phyloP scores from a whole-genome alignment of 73 alveolate species.

The Uronychia binucleata region DNA sequence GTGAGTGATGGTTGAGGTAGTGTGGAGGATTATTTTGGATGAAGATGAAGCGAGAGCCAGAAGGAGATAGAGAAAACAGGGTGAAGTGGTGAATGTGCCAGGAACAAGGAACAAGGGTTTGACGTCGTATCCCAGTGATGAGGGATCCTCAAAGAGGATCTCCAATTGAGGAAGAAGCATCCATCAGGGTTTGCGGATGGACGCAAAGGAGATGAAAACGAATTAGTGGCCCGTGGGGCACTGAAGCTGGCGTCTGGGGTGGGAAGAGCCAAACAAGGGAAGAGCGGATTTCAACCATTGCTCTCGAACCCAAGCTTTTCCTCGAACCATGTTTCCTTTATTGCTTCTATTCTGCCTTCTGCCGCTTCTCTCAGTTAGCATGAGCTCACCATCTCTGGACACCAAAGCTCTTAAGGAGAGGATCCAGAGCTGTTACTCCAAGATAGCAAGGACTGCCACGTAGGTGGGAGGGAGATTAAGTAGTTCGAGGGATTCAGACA shows the following conservation, averaged over 20 bases:
- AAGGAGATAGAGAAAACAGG: too few species aligned
- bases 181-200: background rate
- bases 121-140: background rate
- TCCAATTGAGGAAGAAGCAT: background rate
- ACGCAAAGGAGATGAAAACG: background rate
- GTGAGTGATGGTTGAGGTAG: slow-evolving; percentile 3
- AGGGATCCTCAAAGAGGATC: background rate
- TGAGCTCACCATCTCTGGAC: background rate
- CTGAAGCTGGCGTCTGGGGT: too few species aligned
- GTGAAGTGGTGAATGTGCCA: too few species aligned
- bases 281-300: too few species aligned
- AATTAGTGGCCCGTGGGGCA: too few species aligned
- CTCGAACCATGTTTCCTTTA: too few species aligned
- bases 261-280: too few species aligned
- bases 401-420: background rate
- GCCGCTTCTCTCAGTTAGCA: too few species aligned
- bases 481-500: background rate
- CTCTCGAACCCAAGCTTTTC: too few species aligned
- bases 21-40: background rate
- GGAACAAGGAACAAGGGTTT: too few species aligned
- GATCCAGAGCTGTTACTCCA: background rate
- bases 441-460: background rate
- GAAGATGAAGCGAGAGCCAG: background rate
- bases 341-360: too few species aligned
- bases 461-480: background rate